Base-by-base conservation (phyloP, 805 yeast species). In the Candida namnaoensis region DNA sequence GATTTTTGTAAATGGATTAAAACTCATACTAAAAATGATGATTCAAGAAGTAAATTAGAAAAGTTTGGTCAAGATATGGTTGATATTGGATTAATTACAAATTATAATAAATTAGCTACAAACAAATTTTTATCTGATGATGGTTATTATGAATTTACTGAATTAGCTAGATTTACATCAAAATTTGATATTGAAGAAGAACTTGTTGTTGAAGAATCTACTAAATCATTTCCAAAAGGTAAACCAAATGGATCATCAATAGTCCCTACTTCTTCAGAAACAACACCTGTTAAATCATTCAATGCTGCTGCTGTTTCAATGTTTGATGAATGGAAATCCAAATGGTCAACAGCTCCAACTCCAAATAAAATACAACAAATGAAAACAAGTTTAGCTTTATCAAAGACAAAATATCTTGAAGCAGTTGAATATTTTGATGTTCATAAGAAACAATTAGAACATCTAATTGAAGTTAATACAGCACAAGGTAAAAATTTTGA, bases 51-150 rank as follows among this genome's bases (percentile, higher is more conserved):
- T 13, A 59, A 60, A 32, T 34, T 58, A n/a, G 64, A 64, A 40
- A 51, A 57, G 32, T 44, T 64, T 26, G 67, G 67, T 1, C 66
- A 64, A 41, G 47, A 46, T 24, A 35, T 62, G 37, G 35, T 62
- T 3, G 43, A 42, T 8, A 25, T 51, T 5, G 53, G 53, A 0
- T 34, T 61, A n/a, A 51, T 63, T 8, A 42, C 44, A 11, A 52
- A 52, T 19, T 58, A 58, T 55, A 56, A 55, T 36, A 53, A 47
- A 40, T 38, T 47, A 13, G 44, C 39, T 2, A 44, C 39, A 24
- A 48, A 40, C 15, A 27, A 24, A 3, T 50, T 49, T 30, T 45
- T 50, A 12, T 47, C 52, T 1, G 54, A 51, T 32, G 48, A 51
- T 10, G 59, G 55, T 7, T 57, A 43, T 41, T 58, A 56, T 39